Percentiles rank a stretch among this genome's conserved stretches.
Evolutionary conservation across 768 basidiomycete species (phyloP).

Genomic region (Mycena polygramma): DNA sequence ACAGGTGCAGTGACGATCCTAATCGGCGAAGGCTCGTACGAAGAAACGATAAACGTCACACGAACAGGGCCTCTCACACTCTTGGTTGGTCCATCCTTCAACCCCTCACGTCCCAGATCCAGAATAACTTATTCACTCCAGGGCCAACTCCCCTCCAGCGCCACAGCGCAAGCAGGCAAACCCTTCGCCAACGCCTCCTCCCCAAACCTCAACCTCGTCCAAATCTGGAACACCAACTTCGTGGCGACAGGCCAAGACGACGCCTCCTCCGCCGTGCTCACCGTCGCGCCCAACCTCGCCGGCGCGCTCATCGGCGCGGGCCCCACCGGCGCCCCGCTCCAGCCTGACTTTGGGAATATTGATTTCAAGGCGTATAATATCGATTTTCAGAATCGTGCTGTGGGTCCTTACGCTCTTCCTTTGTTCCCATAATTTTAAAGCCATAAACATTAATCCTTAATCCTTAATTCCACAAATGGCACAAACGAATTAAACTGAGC

Average conservation of each 20-base stretch:
- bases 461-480: no score
- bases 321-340: slow-evolving; percentile 66
- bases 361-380: slow-evolving; percentile 79
- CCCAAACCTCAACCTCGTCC: slow-evolving; percentile 66
- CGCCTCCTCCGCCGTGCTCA: slow-evolving; percentile 69
- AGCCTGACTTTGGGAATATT: slow-evolving; percentile 63
- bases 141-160: slow-evolving; percentile 64
- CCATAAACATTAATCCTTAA: no score
- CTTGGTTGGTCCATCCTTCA: no score
- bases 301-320: slow-evolving; percentile 73
- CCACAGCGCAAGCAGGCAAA: slow-evolving; percentile 47
- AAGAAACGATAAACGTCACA: slow-evolving; percentile 71
- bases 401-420: no score
- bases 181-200: slow-evolving; percentile 58
- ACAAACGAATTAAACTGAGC: no score
- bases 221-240: slow-evolving; percentile 64
- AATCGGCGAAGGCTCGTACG: slow-evolving; percentile 70
- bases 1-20: slow-evolving; percentile 61
- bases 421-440: no score
- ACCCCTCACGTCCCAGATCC: no score
- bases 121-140: no score
- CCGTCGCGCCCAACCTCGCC: slow-evolving; percentile 67
- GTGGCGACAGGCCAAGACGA: slow-evolving; percentile 63
- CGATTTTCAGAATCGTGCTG: slow-evolving; percentile 75
- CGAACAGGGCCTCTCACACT: slow-evolving; percentile 67